A percentile compares a stretch with the other conserved stretches of the same genome.
Conservation (phyloP, 176 grass and related monocot genomes). For the Puya raimondii region DNA sequence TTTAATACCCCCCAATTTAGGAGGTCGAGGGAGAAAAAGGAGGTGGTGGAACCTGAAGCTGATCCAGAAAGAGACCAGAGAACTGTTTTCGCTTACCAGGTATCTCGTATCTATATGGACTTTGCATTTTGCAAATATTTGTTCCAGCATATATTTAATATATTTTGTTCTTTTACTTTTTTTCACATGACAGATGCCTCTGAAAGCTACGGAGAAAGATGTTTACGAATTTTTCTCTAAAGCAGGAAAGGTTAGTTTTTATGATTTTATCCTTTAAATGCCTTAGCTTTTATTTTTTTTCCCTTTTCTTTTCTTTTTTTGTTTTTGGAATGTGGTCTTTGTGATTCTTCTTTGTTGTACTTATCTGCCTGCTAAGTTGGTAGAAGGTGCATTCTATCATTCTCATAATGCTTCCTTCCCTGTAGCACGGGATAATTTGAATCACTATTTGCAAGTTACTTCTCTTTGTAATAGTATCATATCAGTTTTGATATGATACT, state of each 20-base stretch:
- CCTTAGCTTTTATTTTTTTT: too few relatives aligned
- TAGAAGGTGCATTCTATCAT: too few relatives aligned
- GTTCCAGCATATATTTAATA: background rate
- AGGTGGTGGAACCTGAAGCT: conserved; percentile 56
- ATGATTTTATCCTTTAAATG: background rate
- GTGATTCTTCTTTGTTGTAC: too few relatives aligned
- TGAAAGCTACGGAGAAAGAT: conserved; percentile 94
- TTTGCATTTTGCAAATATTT: background rate
- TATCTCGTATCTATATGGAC: background rate
- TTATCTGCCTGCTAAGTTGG: too few relatives aligned
- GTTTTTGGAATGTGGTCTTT: conserved; percentile 5
- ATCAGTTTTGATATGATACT: too few relatives aligned
- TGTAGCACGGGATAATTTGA: background rate
- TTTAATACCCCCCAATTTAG: conserved; percentile 31
- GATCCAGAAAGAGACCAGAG: conserved; percentile 99
- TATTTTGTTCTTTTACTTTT: background rate
- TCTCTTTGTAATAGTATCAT: background rate
- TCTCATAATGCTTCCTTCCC: background rate
- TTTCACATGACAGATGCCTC: conserved; percentile 46
- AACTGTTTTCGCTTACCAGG: conserved; percentile 97
- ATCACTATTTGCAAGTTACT: background rate
- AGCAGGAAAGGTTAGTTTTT: conserved; percentile 68
- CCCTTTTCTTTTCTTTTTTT: background rate
- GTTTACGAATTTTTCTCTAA: conserved; percentile 93
- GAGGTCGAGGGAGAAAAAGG: conserved; percentile 45